A percentile compares a stretch with the other conserved stretches of the same genome.
Conservation (phyloP, 352 stramenopile species). For the Phytophthora sp. region DNA sequence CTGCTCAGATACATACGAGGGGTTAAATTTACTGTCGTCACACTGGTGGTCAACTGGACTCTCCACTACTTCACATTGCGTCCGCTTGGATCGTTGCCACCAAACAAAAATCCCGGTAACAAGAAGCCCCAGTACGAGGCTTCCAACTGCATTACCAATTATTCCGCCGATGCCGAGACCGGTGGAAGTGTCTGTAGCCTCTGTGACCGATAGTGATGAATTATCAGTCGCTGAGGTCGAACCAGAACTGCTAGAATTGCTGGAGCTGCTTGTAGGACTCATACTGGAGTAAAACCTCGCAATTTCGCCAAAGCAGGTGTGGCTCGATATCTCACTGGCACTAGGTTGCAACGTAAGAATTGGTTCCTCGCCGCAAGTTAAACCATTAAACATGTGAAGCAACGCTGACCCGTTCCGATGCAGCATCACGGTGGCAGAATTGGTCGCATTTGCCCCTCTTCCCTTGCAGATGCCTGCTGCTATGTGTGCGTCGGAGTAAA, state of each 20-base stretch:
- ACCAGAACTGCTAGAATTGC: background rate
- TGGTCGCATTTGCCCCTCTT: background rate
- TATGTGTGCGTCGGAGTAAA: background rate
- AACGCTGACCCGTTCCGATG: background rate
- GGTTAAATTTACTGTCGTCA: slow-evolving; percentile 10
- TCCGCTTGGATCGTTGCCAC: background rate
- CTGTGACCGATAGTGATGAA: background rate
- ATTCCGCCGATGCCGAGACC: slow-evolving; percentile 7
- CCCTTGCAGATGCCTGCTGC: slow-evolving; percentile 12
- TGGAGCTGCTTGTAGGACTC: background rate
- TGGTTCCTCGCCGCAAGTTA: background rate
- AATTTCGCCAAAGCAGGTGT: background rate
- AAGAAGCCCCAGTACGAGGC: slow-evolving; percentile 2
- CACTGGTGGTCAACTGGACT: slow-evolving; percentile 9
- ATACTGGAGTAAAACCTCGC: slow-evolving; percentile 12
- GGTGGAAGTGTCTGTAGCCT: slow-evolving; percentile 1
- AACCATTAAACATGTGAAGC: slow-evolving; percentile 2
- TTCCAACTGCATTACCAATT: slow-evolving; percentile 4
- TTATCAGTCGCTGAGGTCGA: background rate
- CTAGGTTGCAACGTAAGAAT: background rate
- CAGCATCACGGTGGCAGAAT: background rate
- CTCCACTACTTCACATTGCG: background rate
- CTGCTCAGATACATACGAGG: slow-evolving; percentile 1
- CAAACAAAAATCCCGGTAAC: slow-evolving; percentile 4
- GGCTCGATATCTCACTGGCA: background rate